Evolutionary conservation across 805 yeast genomes (phyloP), one percentile per base, ranked within the genome.

Genomic region (Candida odintsovae): DNA sequence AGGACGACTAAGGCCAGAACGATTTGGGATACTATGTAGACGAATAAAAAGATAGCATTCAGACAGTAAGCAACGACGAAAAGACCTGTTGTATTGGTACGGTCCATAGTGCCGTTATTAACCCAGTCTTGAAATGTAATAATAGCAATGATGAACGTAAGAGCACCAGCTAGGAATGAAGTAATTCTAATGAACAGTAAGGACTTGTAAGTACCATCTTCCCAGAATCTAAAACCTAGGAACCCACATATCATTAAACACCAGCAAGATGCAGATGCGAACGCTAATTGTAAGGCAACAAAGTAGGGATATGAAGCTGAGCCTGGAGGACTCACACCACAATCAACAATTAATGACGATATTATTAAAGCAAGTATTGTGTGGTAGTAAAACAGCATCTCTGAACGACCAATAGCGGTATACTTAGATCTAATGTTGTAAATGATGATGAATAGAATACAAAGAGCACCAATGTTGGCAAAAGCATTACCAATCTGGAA

Each of bases 381-480:
- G 65, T 83, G 80, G 64, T 82, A 83, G 59, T 86, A 83, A 54
- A 77, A 78, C 45, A 88, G 66, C 82, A 90, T 85, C 61, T 94
- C 99, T 12, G 80, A 73, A 50, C 98, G 75, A 4, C 97, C 98
- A 48, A 94, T 90, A 12, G 98, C 97, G 0, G 99, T 94, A 62
- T 87, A 90, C 70, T 92, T 89, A 49, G 83, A 72, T 61, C 90
- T 74, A 39, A 90, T 80, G 55, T 85, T 83, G 70, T 82, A 86
- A 12, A 90, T 71, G 46, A 90, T 86, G 55, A 89, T 75, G 42
- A 83, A 70, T 33, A 85, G 52, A 38, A 88, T 75, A 7, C 76
- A 66, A 29, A 94, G 66, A 0, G 88, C 80, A 1, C 85, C 89
- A 44, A 92, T 80, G 60, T 90, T 88, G 19, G 90, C 78, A 61